Base-by-base conservation (phyloP, 2,329 filamentous ascomycete species). In the Gyromitra esculenta region DNA sequence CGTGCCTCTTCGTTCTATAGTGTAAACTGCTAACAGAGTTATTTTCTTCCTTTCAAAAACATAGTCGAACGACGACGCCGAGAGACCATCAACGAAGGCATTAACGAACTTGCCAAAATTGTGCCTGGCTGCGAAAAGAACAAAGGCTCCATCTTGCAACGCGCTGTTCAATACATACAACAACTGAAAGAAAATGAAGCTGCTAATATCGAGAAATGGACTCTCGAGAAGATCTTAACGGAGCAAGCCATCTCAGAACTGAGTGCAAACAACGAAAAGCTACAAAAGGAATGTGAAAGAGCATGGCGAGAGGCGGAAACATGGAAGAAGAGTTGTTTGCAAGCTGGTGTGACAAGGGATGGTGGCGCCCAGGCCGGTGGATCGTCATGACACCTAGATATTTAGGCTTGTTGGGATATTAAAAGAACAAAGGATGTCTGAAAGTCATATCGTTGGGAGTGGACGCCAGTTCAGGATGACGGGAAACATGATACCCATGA, bases 101-200 rank as follows among this genome's bases (percentile, higher is more conserved):
- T 99, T 81, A 98, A 97, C 82, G 96, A 98, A 84, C 89, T 99
- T 39, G 93, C 95, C 80, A 98, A 97, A 85, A 97, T 99, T 80
- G 96, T 99, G 0, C 96, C 96, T 0, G 94, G 94, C 13, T 97
- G 95, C 82, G 96, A 99, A 85, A 99, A 98, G 87, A 98, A 99
- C 86, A 99, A 99, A 85, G 96, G 96, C 0, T 96, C 94, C 1
- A 98, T 99, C 79, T 86, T 99, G 48, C 92, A 96, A 82, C 92
- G 95, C 43, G 94, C 96, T 0, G 95, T 97, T 8, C 91, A 93
- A 79, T 98, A 97, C 85, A 98, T 99, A 82, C 92, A 90, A 9
- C 94, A 97, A 82, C 88, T 99, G 50, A 96, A 96, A 83, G 94
- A 97, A 83, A 96, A 97, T 81, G 95, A 97, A 83, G 89, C 92